Percentiles rank a stretch among this genome's conserved stretches.
Evolutionary conservation across 352 stramenopile species (phyloP).

Genomic region (Phytophthora ohioensis): DNA sequence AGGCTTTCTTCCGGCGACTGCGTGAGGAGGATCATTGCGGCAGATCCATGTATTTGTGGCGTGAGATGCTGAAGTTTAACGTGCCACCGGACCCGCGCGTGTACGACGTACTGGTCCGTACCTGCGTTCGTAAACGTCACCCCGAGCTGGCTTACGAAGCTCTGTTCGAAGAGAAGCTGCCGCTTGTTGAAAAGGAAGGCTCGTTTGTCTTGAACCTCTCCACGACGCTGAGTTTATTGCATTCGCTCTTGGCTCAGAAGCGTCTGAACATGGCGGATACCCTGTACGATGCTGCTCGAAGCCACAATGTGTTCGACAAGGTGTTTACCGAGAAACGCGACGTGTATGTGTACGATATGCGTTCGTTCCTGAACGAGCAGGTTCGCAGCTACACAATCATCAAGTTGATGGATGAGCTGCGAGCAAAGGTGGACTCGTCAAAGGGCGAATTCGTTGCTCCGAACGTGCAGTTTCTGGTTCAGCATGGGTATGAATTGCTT

Average conservation of each 20-base stretch:
- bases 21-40: slow-evolving; percentile 88
- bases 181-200: slow-evolving; percentile 58
- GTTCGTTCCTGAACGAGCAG: slow-evolving; percentile 59
- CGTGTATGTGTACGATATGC: slow-evolving; percentile 72
- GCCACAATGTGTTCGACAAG: slow-evolving; percentile 61
- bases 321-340: slow-evolving; percentile 57
- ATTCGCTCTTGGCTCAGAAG: slow-evolving; percentile 76
- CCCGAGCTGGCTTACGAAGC: slow-evolving; percentile 80
- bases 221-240: slow-evolving; percentile 72
- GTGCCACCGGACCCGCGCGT: slow-evolving; percentile 74
- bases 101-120: slow-evolving; percentile 85
- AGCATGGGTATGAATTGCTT: slow-evolving; percentile 80
- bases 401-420: slow-evolving; percentile 67
- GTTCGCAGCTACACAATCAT: slow-evolving; percentile 73
- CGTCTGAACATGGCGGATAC: slow-evolving; percentile 71
- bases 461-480: slow-evolving; percentile 75
- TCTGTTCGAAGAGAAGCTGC: slow-evolving; percentile 71
- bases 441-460: slow-evolving; percentile 50
- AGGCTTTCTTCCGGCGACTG: slow-evolving; percentile 85
- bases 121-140: slow-evolving; percentile 86
- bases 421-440: slow-evolving; percentile 49
- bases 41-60: slow-evolving; percentile 87
- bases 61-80: slow-evolving; percentile 81
- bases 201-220: slow-evolving; percentile 68
- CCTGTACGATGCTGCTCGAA: slow-evolving; percentile 62